These are phyloP conservation scores for Fusarium sp. DNA, from an alignment of 2,329 filamentous ascomycete genomes.

Conservation along the genomic window DNA sequence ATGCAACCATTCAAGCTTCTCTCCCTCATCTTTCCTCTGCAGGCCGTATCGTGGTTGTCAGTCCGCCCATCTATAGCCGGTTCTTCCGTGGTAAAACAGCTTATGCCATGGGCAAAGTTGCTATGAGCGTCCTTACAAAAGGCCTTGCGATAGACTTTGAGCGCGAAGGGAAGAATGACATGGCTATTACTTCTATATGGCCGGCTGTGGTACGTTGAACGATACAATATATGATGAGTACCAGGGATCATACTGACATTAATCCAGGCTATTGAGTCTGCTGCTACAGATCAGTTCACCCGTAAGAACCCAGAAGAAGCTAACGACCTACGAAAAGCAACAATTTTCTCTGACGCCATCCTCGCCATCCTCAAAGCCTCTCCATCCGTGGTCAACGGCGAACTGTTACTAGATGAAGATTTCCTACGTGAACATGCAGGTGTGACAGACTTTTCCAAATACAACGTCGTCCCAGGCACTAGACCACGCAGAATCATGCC, in stretches of 20 bases:
- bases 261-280: constrained; percentile 75
- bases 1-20: constrained; percentile 74
- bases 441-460: constrained; percentile 77
- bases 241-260: neutral
- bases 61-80: constrained; percentile 84
- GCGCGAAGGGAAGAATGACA: constrained; percentile 70
- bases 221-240: neutral
- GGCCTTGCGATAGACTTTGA: constrained; percentile 85
- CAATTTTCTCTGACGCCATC: constrained; percentile 84
- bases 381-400: constrained; percentile 72
- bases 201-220: constrained; percentile 71
- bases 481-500: constrained; percentile 84
- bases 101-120: constrained; percentile 82
- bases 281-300: constrained; percentile 71
- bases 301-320: constrained; percentile 57
- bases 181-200: constrained; percentile 87
- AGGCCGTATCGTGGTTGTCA: constrained; percentile 80
- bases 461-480: constrained; percentile 73
- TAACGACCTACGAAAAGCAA: constrained; percentile 73
- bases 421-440: constrained; percentile 74
- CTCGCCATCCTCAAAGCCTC: constrained; percentile 75
- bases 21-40: constrained; percentile 71
- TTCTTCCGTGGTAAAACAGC: constrained; percentile 89
- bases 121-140: constrained; percentile 84
- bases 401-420: constrained; percentile 81